Evolutionary conservation across 179 eudicot species (phyloP).

Genomic region (Gypsophila paniculata): DNA sequence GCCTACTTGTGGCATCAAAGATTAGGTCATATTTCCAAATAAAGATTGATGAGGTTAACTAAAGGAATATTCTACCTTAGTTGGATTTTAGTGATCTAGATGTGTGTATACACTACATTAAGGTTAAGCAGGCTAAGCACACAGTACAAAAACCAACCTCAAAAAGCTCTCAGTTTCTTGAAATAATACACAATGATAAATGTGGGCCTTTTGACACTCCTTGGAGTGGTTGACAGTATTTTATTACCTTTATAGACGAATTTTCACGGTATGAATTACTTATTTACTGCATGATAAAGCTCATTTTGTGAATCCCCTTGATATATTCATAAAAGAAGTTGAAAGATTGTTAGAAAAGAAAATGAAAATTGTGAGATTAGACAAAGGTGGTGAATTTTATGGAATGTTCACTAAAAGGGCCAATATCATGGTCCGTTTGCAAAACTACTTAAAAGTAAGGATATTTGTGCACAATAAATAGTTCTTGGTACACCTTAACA

Average conservation of each 20-base stretch:
- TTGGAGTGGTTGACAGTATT: too few species aligned
- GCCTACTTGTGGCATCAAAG: too few species aligned
- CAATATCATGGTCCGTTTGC: too few species aligned
- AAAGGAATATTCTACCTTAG: not conserved
- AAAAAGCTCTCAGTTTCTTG: not conserved
- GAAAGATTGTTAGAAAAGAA: too few species aligned
- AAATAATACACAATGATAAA: not conserved
- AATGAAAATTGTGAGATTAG: too few species aligned
- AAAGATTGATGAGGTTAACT: not conserved
- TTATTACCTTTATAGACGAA: too few species aligned
- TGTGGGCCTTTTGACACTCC: not conserved
- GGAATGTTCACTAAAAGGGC: too few species aligned
- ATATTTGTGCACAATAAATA: too few species aligned
- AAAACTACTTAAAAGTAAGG: too few species aligned
- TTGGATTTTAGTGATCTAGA: not conserved
- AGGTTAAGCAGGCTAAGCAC: not conserved
- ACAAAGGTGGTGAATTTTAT: too few species aligned
- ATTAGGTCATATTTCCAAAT: not conserved
- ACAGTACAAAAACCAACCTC: not conserved
- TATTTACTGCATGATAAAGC: not conserved
- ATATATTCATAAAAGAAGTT: not conserved
- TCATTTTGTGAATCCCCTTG: not conserved
- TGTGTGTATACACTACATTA: not conserved
- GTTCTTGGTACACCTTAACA: too few species aligned
- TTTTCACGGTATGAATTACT: too few species aligned